Conservation (phyloP, 2,329 filamentous ascomycete species). For the Fusarium sp. region DNA sequence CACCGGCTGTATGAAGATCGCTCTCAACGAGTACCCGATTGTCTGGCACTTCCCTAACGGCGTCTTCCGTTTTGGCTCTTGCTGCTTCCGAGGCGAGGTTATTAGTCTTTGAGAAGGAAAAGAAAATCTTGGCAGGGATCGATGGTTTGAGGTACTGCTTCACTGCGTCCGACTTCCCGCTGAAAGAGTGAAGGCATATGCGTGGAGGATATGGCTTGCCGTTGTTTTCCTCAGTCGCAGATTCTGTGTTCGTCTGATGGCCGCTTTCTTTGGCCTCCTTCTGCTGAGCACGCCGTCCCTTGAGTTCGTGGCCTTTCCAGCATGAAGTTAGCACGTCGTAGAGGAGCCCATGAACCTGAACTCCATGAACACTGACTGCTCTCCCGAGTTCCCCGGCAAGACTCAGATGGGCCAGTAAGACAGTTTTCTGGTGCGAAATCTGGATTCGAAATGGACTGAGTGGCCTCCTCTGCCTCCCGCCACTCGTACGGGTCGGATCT, state of each 20-base stretch:
- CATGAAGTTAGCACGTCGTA: slow-evolving; percentile 70
- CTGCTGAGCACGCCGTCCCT: slow-evolving; percentile 60
- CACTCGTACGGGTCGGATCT: slow-evolving; percentile 64
- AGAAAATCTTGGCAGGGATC: slow-evolving; percentile 81
- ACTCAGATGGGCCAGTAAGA: slow-evolving; percentile 73
- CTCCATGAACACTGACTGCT: slow-evolving; percentile 75
- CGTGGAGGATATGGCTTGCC: slow-evolving; percentile 75
- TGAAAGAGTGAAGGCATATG: slow-evolving; percentile 92
- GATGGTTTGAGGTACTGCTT: slow-evolving; percentile 79
- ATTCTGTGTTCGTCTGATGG: slow-evolving; percentile 45
- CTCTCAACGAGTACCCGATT: slow-evolving; percentile 85
- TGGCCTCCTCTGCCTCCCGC: slow-evolving; percentile 74
- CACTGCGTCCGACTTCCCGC: slow-evolving; percentile 77
- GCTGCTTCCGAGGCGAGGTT: slow-evolving; percentile 71
- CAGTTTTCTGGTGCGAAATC: slow-evolving; percentile 71
- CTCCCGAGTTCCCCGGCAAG: slow-evolving; percentile 75
- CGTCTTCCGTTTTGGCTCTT: slow-evolving; percentile 65
- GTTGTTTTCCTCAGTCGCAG: accelerated
- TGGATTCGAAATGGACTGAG: slow-evolving; percentile 74
- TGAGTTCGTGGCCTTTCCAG: slow-evolving; percentile 73
- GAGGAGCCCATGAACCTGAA: slow-evolving; percentile 77
- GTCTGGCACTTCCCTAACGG: slow-evolving; percentile 78
- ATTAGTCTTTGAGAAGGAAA: slow-evolving; percentile 85
- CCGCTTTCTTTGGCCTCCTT: slow-evolving; percentile 25
- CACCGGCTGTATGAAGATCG: slow-evolving; percentile 84